Percentiles rank a stretch among this genome's conserved stretches.
These are phyloP conservation scores for Colletotrichum tanaceti DNA, from an alignment of 2,329 filamentous ascomycete genomes.

Conservation along the genomic window DNA sequence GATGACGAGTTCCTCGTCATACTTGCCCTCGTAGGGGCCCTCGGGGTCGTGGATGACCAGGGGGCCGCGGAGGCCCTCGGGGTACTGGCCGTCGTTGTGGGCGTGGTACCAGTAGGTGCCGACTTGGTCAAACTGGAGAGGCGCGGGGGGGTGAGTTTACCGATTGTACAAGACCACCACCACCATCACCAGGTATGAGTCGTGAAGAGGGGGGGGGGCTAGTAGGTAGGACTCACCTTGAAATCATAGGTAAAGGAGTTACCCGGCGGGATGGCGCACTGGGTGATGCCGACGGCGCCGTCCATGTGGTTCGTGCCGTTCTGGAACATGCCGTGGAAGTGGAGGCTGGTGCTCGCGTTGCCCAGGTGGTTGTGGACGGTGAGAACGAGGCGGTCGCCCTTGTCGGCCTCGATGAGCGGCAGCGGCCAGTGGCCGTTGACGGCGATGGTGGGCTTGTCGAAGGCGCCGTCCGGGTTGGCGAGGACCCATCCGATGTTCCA, in stretches of 20 bases:
- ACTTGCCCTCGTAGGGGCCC: conserved; percentile 58
- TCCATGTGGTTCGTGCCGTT: conserved; percentile 70
- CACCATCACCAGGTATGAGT: too few species aligned
- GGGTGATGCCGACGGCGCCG: conserved; percentile 66
- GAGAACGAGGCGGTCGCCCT: conserved; percentile 63
- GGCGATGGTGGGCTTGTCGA: conserved; percentile 68
- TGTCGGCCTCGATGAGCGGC: conserved; percentile 66
- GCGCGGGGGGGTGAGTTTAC: conserved; percentile 1
- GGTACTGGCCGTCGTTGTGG: conserved; percentile 60
- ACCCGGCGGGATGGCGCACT: conserved; percentile 67
- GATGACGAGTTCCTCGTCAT: conserved; percentile 67
- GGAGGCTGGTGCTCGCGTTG: conserved; percentile 64
- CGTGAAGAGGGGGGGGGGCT: too few species aligned
- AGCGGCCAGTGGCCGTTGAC: conserved; percentile 75
- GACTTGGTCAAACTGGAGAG: conserved; percentile 37
- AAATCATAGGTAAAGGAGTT: conserved; percentile 68
- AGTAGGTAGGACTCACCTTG: conserved; percentile 56
- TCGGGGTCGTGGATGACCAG: conserved; percentile 67
- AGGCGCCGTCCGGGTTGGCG: conserved; percentile 69
- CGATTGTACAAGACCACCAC: neutral
- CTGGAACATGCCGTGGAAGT: conserved; percentile 73
- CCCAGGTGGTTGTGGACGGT: conserved; percentile 62
- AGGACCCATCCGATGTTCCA: conserved; percentile 72
- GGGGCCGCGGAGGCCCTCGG: conserved; percentile 67
- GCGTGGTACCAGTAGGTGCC: conserved; percentile 70